phyloP scores from a whole-genome alignment of 257 asterid species.

The Solanum bukasovii region DNA sequence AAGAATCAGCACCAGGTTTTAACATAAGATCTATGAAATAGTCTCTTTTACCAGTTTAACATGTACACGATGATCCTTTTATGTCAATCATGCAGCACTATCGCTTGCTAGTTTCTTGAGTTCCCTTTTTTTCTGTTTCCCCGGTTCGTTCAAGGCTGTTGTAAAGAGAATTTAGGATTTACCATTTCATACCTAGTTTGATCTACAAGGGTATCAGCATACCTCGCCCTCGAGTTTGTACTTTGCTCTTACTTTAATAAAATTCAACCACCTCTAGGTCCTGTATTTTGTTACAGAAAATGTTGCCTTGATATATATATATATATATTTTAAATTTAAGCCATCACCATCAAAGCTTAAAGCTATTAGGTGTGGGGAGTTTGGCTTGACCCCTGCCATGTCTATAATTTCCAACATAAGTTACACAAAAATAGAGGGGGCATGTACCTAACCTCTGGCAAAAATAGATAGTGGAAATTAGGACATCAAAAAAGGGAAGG shows the following conservation, averaged over 20 bases:
- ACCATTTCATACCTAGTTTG: not conserved
- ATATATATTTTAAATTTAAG: not conserved
- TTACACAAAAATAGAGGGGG: too few species aligned
- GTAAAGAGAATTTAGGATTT: not conserved
- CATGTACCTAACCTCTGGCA: too few species aligned
- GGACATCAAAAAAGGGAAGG: too few species aligned
- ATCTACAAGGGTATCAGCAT: not conserved
- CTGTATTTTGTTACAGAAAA: not conserved
- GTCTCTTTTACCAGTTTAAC: not conserved
- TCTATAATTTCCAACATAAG: too few species aligned
- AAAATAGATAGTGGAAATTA: too few species aligned
- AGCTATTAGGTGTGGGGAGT: not conserved
- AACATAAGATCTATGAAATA: not conserved
- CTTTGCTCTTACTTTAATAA: not conserved
- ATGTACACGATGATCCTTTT: not conserved
- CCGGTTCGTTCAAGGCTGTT: not conserved
- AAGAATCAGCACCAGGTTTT: not conserved
- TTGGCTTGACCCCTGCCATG: too few species aligned
- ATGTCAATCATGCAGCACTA: not conserved
- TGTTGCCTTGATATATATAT: not conserved
- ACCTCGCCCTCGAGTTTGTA: not conserved
- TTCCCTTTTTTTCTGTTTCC: not conserved
- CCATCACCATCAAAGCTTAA: not conserved
- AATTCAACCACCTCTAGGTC: not conserved
- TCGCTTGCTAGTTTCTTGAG: not conserved